Base-by-base conservation (phyloP, 768 basidiomycete genomes). In the Rhizopogon vinicolor region DNA sequence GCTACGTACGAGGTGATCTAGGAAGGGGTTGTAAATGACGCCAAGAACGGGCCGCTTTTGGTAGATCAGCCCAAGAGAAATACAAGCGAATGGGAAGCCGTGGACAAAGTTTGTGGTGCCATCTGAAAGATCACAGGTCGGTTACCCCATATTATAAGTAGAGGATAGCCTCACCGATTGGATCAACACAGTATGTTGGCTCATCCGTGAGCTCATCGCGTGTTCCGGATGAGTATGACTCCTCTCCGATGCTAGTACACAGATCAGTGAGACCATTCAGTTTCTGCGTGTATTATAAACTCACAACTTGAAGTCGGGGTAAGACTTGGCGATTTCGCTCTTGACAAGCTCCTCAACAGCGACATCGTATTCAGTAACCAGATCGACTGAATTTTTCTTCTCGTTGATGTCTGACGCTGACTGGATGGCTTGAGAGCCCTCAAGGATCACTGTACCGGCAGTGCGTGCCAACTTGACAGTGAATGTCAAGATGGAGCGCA, bases 101-200 rank as follows among this genome's bases (percentile, higher is more conserved):
- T 91, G 88, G 18, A 91, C 77, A 63, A 93, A 91, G 69, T 94
- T 95, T 42, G 92, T 93, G 3, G 91, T 94, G 13, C 91, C 91
- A 64, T 92, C 90, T 91, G 62, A 33, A 28, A 42, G 4, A 28
- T 9, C 19, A 41, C 40, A 29, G 50, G 19, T 43, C 25, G 8
- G 14, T 7, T 29, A 25, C 3, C 13, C 14, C 25, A 22, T 18
- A 18, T 9, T 51, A 33, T 12, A 8, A 29, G 35, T 25, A 37
- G 12, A 37, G n/a, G 14, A 35, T 44, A 45, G 29, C 63, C 77
- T 53, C 61, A 87, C 90, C 94, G 55, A 97, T 96, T 33, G 95
- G 95, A 68, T 98, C 95, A 43, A 96, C 91, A 63, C 96, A 97
- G 75, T 90, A 99, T 0, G 96, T 98, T 5, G 94, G 93, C 31